Evolutionary conservation across 441 rosid genomes (phyloP), one percentile per base, ranked within the genome.

Genomic region (Geranium incanum): DNA sequence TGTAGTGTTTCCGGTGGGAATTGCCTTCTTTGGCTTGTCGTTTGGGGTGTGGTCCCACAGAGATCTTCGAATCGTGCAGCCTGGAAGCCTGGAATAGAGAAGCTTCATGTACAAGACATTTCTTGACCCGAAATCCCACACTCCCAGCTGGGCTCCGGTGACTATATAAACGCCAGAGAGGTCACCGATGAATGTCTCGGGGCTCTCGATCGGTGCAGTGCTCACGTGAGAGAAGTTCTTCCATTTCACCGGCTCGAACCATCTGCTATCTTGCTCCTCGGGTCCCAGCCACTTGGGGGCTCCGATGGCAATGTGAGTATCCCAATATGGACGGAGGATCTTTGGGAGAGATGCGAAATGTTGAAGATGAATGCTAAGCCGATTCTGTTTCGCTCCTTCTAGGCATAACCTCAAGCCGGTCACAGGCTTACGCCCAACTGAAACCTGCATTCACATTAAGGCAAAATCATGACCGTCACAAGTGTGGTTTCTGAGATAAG

Each of bases 231-330:
- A 89, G 81, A 89, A 89, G 86, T 89, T 89, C 73, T 87, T 89
- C 95, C 95, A 89, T 81, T 89, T 89, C 69, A 89, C 87, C 0
- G 95, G 90, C 79, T 87, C 92, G 1, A 89, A 89, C 95, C 95
- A 89, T 36, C 92, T 91, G 79, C 95, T 89, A 48, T 89, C 95
- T 80, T 89, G 95, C 81, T 87, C 95, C 77, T 89, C 95, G 33
- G 95, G 92, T 73, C 89, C 95, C 80, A 84, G 89, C 95, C 95
- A 89, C 77, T 83, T 87, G 23, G 95, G 95, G 67, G 95, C 92
- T 70, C 95, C 92, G 66, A 89, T 89, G 6, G 92, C 92, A 73
- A 89, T 77, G 77, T 89, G 90, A n/a, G 86, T 65, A 72, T 87
- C 92, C 95, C 95, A 89, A 72, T 87, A 91, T 63, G 95, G 92